Conservation (phyloP, 2,329 filamentous ascomycete species). For the Curvularia sp. region DNA sequence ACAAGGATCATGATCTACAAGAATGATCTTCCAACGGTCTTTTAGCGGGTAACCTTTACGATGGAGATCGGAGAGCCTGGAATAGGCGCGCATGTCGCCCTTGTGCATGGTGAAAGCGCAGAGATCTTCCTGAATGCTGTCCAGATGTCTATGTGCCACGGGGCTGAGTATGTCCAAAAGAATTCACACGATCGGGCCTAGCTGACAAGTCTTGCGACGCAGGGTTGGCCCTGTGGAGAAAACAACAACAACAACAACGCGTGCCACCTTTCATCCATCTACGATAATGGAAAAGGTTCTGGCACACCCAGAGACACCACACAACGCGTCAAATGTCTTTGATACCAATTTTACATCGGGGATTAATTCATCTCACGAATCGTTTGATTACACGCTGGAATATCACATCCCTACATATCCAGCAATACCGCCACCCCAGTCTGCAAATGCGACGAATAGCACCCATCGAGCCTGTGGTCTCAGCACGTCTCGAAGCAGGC, state of each 20-base stretch:
- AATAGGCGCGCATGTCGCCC: not conserved
- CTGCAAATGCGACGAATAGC: not conserved
- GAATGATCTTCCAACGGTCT: slow-evolving; percentile 2
- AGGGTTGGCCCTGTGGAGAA: not conserved
- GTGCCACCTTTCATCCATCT: not conserved
- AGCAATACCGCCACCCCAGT: slow-evolving; percentile 3
- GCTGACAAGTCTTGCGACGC: slow-evolving; percentile 2
- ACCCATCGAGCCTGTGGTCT: not conserved
- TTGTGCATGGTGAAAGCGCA: slow-evolving; percentile 1
- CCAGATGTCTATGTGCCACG: not conserved
- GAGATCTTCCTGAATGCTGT: slow-evolving; percentile 5
- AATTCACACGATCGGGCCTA: not conserved
- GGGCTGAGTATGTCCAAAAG: slow-evolving; percentile 7
- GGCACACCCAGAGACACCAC: not conserved
- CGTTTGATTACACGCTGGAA: not conserved
- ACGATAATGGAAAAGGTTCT: not conserved
- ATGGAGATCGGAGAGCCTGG: slow-evolving; percentile 4
- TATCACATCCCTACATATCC: not conserved
- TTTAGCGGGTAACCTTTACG: not conserved
- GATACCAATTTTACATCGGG: not conserved
- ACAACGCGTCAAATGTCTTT: not conserved
- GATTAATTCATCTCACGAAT: not conserved
- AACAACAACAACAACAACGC: not conserved
- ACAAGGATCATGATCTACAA: slow-evolving; percentile 2
- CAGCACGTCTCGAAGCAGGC: slow-evolving; percentile 2